Conservation (phyloP, 148 eudicot genomes). For the Mesembryanthemum crystallinum region DNA sequence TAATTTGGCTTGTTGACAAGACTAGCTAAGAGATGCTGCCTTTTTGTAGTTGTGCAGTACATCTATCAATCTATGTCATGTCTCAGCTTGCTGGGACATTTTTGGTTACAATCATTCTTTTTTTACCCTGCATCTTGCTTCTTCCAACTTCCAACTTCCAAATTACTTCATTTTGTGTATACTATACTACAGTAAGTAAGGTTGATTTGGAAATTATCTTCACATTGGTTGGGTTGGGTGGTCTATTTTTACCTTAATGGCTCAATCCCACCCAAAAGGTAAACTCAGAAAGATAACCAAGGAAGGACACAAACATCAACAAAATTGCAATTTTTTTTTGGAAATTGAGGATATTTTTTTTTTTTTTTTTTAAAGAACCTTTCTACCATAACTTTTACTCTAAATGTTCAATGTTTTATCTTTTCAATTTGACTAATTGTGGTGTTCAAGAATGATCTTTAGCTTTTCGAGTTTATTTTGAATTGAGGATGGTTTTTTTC, state of each 20-base stretch:
- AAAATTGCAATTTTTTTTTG: background rate
- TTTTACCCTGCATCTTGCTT: background rate
- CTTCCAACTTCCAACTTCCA: background rate
- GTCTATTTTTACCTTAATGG: no score
- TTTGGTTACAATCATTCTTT: background rate
- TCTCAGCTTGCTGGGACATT: background rate
- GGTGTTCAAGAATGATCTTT: no score
- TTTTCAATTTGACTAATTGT: no score
- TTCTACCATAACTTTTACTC: no score
- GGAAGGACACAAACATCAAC: background rate
- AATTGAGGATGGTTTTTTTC: no score
- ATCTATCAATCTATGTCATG: background rate
- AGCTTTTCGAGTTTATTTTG: no score
- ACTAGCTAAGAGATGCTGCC: background rate
- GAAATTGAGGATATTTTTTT: no score
- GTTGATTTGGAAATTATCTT: background rate
- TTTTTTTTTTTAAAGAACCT: no score
- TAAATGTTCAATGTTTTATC: no score
- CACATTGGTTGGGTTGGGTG: background rate
- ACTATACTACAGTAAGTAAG: background rate
- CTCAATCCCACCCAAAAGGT: background rate
- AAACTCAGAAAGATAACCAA: background rate
- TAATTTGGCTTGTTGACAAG: background rate
- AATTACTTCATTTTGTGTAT: no score
- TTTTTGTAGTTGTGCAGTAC: background rate